Base-by-base conservation (phyloP, 345 rosid genomes). In the Salix dunnii region DNA sequence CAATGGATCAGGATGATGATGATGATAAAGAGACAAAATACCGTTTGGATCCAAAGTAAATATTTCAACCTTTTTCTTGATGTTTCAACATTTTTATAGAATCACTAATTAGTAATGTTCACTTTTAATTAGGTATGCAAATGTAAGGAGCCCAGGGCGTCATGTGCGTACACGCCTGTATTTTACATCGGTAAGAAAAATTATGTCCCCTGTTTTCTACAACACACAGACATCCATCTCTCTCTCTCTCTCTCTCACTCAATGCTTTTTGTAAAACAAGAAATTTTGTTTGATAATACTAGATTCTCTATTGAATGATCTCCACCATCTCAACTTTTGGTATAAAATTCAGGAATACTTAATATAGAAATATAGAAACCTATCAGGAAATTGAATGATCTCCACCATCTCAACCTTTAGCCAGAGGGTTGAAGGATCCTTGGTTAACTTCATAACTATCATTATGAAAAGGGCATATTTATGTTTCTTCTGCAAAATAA, bases 101-200 rank as follows among this genome's bases (percentile, higher is more conserved):
- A 40, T 68, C n/a, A 46, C 69, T 64, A 38, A 27, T 58, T 71
- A 53, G 65, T 66, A 16, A 81, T 71, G 17, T 25, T 38, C 68
- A 1, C 46, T 74, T 70, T 68, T 79, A 71, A 72, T 68, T 74
- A 96, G 99, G 88, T 96, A 96, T 79, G 99, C 99, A 66, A 94
- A 94, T 87, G 99, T 96, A 78, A 92, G 74, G 89, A 91, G 94
- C n/a, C 99, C 99, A 35, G 99, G 94, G 72, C 97, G 98, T 61
- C 99, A 96, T 75, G 91, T 96, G 69, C 90, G 98, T 67, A 96
- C 98, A 28, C 97, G 99, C 67, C 98, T 96, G 67, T 96, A 96
- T 88, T 96, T 96, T 82, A 96, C 99, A 72, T 96, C 99, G 7
- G 99, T 96, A 86, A 91, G 98, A 86, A 79, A 55, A 53, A 67